Evolutionary conservation across 1,284 basidiomycete genomes (phyloP).

Genomic region (Xerocomus minutiporus): DNA sequence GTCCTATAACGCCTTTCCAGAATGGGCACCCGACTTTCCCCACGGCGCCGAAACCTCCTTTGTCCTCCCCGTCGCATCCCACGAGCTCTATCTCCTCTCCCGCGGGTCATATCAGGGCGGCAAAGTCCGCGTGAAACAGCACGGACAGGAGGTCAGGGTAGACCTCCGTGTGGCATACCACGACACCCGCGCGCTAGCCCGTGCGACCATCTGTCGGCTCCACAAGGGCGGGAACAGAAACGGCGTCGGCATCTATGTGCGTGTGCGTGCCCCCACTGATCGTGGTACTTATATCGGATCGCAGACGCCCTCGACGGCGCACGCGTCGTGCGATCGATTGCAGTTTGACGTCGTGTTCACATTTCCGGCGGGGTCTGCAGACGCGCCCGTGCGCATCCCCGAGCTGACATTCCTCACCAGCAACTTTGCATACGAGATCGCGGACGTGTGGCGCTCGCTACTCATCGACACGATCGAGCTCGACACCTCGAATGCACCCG

Average conservation of each 20-base stretch:
- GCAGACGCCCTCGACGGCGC: constrained; percentile 11
- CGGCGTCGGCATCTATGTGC: constrained; percentile 42
- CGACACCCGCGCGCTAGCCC: constrained; percentile 24
- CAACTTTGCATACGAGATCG: constrained; percentile 29
- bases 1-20: constrained; percentile 7
- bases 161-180: constrained; percentile 34
- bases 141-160: constrained; percentile 25
- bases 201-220: constrained; percentile 33
- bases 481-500: constrained; percentile 21
- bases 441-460: constrained; percentile 28
- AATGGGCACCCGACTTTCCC: constrained; percentile 19
- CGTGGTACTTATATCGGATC: too few species aligned
- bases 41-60: constrained; percentile 28
- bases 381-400: constrained; percentile 23
- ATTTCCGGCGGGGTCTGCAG: constrained; percentile 26
- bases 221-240: constrained; percentile 26
- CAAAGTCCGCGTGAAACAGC: constrained; percentile 23
- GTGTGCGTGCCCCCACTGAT: constrained; percentile 6
- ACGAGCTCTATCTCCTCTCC: constrained; percentile 35
- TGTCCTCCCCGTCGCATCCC: constrained; percentile 33
- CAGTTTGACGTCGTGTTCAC: constrained; percentile 31
- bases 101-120: constrained; percentile 33
- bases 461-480: constrained; percentile 31
- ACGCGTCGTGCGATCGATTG: constrained; percentile 13
- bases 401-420: constrained; percentile 31